These are phyloP conservation scores for Fraxinus angustifolia DNA, from an alignment of 305 asterid genomes.

Conservation along the genomic window DNA sequence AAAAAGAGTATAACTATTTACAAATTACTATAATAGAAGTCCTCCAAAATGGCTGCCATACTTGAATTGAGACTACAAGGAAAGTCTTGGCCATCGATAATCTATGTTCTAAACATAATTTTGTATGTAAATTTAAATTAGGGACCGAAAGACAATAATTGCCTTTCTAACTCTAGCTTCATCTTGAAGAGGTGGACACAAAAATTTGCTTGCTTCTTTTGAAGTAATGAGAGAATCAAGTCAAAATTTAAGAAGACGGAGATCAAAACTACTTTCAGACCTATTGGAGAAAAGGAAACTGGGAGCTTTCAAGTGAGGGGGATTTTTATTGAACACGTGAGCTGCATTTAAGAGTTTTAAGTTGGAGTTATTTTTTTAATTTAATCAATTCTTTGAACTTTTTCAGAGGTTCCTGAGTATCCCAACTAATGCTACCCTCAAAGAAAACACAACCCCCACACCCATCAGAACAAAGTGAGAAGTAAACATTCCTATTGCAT, in stretches of 20 bases:
- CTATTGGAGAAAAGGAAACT: not conserved
- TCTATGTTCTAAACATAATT: not conserved
- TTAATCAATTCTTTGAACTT: not conserved
- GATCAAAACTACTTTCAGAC: conserved; percentile 13
- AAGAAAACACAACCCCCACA: not conserved
- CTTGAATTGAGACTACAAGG: not conserved
- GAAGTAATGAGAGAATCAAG: conserved; percentile 7
- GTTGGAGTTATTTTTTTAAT: not conserved
- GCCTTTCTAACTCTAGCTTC: not conserved
- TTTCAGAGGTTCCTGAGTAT: not conserved
- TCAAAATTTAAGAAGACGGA: not conserved
- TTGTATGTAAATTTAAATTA: not conserved
- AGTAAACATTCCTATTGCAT: not conserved
- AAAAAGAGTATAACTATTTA: not conserved
- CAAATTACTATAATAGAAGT: not conserved
- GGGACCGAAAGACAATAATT: not conserved
- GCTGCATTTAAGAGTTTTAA: not conserved
- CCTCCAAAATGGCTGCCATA: not conserved
- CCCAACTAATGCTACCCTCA: not conserved
- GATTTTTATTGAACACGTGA: not conserved
- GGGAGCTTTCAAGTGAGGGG: conserved; percentile 4
- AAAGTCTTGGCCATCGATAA: not conserved
- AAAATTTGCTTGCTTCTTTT: not conserved
- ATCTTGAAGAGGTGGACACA: not conserved
- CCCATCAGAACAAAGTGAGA: not conserved